These are phyloP conservation scores for Pseudocercospora macadamiae DNA, from an alignment of 2,329 filamentous ascomycete genomes.

Conservation along the genomic window DNA sequence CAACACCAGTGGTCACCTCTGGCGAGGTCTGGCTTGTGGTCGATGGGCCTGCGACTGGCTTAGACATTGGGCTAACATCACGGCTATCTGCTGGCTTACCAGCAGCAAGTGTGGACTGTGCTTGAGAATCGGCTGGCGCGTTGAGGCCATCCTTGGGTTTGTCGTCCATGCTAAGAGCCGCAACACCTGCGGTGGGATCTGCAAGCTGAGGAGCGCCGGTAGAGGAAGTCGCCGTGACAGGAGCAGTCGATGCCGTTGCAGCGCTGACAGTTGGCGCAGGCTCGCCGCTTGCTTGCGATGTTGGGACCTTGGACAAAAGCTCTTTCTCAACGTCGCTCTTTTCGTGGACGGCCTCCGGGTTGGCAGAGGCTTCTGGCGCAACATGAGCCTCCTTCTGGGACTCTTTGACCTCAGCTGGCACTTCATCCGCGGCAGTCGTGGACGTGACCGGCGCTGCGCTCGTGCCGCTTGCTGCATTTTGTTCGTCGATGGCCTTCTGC, in stretches of 20 bases:
- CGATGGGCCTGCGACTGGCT: slow-evolving; percentile 31
- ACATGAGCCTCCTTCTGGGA: slow-evolving; percentile 41
- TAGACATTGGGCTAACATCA: slow-evolving; percentile 48
- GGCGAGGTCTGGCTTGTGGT: slow-evolving; percentile 42
- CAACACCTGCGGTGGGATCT: slow-evolving; percentile 31
- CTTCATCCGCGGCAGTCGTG: slow-evolving; percentile 23
- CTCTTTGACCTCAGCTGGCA: slow-evolving; percentile 34
- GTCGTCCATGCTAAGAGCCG: slow-evolving; percentile 32
- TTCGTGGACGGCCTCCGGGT: slow-evolving; percentile 69
- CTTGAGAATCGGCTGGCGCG: slow-evolving; percentile 37
- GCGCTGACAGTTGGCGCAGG: slow-evolving; percentile 48
- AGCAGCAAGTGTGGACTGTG: slow-evolving; percentile 18
- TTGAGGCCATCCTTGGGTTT: slow-evolving; percentile 38
- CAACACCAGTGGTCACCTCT: slow-evolving; percentile 45
- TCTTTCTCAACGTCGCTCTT: slow-evolving; percentile 77
- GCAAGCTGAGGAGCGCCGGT: slow-evolving; percentile 36
- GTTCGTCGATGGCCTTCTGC: slow-evolving; percentile 49
- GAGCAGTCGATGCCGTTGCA: slow-evolving; percentile 41
- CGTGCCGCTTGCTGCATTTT: slow-evolving; percentile 23
- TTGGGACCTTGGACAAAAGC: slow-evolving; percentile 63
- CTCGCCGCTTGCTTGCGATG: slow-evolving; percentile 46
- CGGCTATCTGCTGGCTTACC: slow-evolving; percentile 38
- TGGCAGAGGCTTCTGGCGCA: slow-evolving; percentile 71
- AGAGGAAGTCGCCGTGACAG: slow-evolving; percentile 24
- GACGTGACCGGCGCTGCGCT: not conserved